Conservation (phyloP, 345 rosid species). For the Eucalyptus sp. region DNA sequence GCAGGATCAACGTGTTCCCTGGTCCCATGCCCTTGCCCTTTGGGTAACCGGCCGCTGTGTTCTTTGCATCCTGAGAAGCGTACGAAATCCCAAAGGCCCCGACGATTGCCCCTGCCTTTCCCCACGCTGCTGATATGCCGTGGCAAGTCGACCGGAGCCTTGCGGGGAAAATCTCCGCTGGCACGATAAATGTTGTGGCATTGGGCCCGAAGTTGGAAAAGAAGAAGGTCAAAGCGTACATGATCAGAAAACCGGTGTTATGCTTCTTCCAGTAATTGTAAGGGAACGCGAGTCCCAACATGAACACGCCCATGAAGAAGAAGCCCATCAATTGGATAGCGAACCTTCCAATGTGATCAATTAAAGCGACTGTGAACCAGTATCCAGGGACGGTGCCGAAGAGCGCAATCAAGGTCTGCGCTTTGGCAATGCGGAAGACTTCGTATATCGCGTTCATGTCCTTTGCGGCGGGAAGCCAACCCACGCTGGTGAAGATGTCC, state of each 20-base stretch:
- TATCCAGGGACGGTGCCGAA: constrained; percentile 63
- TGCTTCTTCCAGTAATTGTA: constrained; percentile 44
- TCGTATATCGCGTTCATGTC: constrained; percentile 34
- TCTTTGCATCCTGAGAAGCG: constrained; percentile 7
- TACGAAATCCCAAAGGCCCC: constrained; percentile 49
- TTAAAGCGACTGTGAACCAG: constrained; percentile 50
- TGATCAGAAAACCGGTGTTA: constrained; percentile 26
- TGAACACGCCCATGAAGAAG: constrained; percentile 57
- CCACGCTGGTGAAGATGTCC: constrained; percentile 34
- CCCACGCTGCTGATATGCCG: constrained; percentile 49
- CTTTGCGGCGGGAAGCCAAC: constrained; percentile 30
- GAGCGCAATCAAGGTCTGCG: constrained; percentile 46
- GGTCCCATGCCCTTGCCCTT: constrained; percentile 44
- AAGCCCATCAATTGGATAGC: constrained; percentile 44
- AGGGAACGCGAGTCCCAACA: constrained; percentile 57
- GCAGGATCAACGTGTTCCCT: constrained; percentile 21
- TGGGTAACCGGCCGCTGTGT: constrained; percentile 23
- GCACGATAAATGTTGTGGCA: constrained; percentile 49
- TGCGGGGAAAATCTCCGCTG: constrained; percentile 56
- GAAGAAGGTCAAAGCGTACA: constrained; percentile 52
- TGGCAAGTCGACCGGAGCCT: constrained; percentile 58
- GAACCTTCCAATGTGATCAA: constrained; percentile 48
- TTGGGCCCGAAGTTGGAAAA: constrained; percentile 64
- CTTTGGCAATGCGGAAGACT: constrained; percentile 32
- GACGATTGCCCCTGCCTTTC: constrained; percentile 48